Conservation (phyloP, 805 yeast genomes). For the Candida pini region DNA sequence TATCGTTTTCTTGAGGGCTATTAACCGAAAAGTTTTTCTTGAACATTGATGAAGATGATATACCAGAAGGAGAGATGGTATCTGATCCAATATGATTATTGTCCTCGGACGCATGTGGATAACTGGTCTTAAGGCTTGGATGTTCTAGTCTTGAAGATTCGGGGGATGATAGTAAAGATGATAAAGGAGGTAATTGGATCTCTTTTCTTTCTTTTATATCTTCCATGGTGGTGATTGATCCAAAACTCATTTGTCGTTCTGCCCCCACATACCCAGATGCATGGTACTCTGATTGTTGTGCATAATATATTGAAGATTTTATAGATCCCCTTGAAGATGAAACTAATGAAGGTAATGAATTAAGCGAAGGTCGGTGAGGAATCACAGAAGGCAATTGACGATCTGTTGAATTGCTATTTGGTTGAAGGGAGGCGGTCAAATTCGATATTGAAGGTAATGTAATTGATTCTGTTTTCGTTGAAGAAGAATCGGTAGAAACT, state of each 20-base stretch:
- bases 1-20: conserved; percentile 2
- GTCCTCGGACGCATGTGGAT: not conserved
- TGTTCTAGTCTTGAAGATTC: not conserved
- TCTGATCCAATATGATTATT: not conserved
- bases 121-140: not conserved
- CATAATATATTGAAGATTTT: not conserved
- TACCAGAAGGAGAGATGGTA: not conserved
- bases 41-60: not conserved
- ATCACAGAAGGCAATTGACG: not conserved
- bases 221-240: conserved; percentile 1
- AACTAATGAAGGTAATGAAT: not conserved
- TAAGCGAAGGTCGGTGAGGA: not conserved
- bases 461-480: conserved; percentile 5
- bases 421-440: conserved; percentile 11
- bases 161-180: conserved; percentile 8
- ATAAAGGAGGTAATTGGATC: conserved; percentile 16
- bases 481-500: too few species aligned
- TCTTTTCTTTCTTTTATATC: conserved; percentile 6
- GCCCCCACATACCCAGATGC: not conserved
- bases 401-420: not conserved
- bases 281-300: conserved; percentile 1
- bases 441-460: conserved; percentile 17
- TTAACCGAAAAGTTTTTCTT: too few species aligned
- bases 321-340: conserved; percentile 2
- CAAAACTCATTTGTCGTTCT: conserved; percentile 2